Evolutionary conservation across 2,329 filamentous ascomycete species (phyloP).

Genomic region (Rhinocladiella mackenziei): DNA sequence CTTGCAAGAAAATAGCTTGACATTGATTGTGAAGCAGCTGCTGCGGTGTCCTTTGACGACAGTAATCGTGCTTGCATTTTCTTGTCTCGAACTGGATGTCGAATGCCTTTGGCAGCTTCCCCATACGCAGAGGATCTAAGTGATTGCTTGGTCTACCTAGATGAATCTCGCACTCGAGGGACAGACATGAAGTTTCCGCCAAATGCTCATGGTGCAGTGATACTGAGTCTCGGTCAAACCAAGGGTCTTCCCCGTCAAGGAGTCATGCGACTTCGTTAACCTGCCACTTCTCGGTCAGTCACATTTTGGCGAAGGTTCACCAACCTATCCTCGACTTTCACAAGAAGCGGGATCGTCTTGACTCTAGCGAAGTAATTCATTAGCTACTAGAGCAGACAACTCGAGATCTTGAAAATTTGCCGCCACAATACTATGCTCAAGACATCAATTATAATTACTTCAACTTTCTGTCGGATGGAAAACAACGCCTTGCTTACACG

Average conservation of each 20-base stretch:
- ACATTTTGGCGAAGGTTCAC: constrained; percentile 59
- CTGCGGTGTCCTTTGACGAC: constrained; percentile 54
- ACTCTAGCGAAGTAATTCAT: constrained; percentile 49
- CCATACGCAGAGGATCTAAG: constrained; percentile 56
- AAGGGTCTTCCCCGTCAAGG: constrained; percentile 69
- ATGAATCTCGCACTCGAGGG: constrained; percentile 67
- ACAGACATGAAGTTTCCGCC: constrained; percentile 61
- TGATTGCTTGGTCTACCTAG: constrained; percentile 62
- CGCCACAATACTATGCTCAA: constrained; percentile 60
- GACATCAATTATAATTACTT: constrained; percentile 46
- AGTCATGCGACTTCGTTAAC: constrained; percentile 65
- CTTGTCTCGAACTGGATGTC: constrained; percentile 27
- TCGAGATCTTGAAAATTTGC: constrained; percentile 45
- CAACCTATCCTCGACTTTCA: constrained; percentile 45
- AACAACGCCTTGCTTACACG: constrained; percentile 1
- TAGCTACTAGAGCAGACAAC: constrained; percentile 61
- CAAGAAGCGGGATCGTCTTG: constrained; percentile 36
- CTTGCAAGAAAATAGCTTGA: constrained; percentile 55
- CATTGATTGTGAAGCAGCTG: constrained; percentile 36
- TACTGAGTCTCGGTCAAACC: constrained; percentile 59
- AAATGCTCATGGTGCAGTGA: constrained; percentile 61
- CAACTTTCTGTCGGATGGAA: constrained; percentile 1
- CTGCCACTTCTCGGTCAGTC: constrained; percentile 64
- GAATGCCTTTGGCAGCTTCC: constrained; percentile 50
- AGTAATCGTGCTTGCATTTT: constrained; percentile 32